Evolutionary conservation across 2,329 filamentous ascomycete genomes (phyloP), one percentile per base, ranked within the genome.

Genomic region (Fusarium protoensiforme): DNA sequence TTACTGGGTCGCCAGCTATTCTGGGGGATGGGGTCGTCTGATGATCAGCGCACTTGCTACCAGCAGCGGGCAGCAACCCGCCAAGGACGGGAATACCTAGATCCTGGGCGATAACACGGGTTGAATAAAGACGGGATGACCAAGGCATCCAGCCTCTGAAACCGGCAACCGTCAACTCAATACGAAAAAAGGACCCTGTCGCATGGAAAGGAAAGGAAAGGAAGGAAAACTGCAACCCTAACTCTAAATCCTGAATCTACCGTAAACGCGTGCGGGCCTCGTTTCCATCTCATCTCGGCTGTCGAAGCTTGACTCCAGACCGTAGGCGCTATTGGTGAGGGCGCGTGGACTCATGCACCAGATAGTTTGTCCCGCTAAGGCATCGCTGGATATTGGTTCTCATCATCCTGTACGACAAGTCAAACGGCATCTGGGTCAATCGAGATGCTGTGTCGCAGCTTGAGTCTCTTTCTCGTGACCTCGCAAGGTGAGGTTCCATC

Each of bases 211-310:
- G 24, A 24, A 24, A 24, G 24, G 24, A 24, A 66, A 54, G n/a
- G 29, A 38, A 54, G 29, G 56, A 56, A 48, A 27, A 67, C 33
- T 71, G 59, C 56, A 27, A 63, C 64, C 27, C 43, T 64, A 73
- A 71, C 62, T 70, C 27, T 73, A 73, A 69, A 73, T 64, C 48
- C 31, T 51, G 48, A 67, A 57, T 67, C 54, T 64, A n/a, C 59
- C 51, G 48, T 41, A 51, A 57, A 38, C 48, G 58, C 38, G 59
- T 64, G 39, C 41, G 43, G 38, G 57, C 46, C 36, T 48, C 41
- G 57, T n/a, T n/a, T 41, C 60, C 51, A 61, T 64, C 67, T 75
- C 74, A 77, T 76, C 66, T 76, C 75, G 75, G 75, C 72, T 77
- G 64, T 68, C 61, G 56, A 69, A 72, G 71, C 73, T 75, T 76